These are phyloP conservation scores for Penicillium crystallinum DNA, from an alignment of 495 filamentous ascomycete genomes.

Conservation along the genomic window DNA sequence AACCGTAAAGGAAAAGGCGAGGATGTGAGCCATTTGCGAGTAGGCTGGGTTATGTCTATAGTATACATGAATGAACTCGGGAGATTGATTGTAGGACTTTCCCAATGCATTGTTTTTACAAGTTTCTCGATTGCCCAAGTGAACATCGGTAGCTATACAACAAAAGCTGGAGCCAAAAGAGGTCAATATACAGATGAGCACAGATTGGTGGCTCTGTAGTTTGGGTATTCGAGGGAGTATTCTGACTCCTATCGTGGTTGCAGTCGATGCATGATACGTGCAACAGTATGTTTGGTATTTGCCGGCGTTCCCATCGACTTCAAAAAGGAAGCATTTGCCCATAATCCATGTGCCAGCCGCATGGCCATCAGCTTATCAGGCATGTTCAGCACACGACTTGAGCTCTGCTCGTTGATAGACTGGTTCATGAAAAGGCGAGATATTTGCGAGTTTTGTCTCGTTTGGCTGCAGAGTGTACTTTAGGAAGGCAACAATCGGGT, in stretches of 20 bases:
- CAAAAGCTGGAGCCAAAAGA: neutral
- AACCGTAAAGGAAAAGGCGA: slow-evolving; percentile 12
- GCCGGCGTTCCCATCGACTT: neutral
- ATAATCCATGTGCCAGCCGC: neutral
- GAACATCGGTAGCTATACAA: neutral
- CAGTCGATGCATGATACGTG: neutral
- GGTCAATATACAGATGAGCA: neutral
- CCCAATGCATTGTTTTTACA: neutral
- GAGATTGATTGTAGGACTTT: neutral
- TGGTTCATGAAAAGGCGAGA: neutral
- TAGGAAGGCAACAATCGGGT: neutral
- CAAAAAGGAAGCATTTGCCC: neutral
- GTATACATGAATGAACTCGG: neutral
- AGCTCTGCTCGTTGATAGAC: neutral
- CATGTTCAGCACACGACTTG: neutral
- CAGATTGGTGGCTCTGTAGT: neutral
- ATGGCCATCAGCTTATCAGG: neutral
- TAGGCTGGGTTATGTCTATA: neutral
- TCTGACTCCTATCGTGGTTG: neutral
- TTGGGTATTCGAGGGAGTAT: neutral
- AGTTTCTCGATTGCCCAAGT: neutral
- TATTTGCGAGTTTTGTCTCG: neutral
- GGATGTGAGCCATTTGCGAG: slow-evolving; percentile 8
- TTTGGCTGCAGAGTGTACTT: neutral
- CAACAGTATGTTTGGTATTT: neutral